phyloP scores from a whole-genome alignment of 345 rosid genomes.

The Boechera retrofracta region DNA sequence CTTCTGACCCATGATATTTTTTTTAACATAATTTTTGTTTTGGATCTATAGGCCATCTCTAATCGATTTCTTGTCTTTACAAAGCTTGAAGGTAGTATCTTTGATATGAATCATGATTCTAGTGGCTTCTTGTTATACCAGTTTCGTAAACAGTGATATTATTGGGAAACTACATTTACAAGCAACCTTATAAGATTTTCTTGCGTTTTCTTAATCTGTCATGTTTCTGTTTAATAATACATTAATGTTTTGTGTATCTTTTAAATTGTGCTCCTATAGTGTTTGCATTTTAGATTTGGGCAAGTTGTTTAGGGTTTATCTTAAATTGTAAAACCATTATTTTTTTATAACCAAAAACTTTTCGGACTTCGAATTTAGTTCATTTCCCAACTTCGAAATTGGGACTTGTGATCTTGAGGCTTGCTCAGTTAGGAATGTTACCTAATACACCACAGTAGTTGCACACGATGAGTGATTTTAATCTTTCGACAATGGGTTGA shows the following conservation, averaged over 20 bases:
- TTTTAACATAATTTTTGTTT: not conserved
- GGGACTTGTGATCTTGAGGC: not conserved
- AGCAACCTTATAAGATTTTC: not conserved
- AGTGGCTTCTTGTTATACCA: constrained; percentile 5
- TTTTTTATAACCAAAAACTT: not conserved
- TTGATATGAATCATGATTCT: not conserved
- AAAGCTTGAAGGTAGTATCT: not conserved
- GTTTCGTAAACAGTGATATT: not conserved
- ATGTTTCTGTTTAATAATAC: not conserved
- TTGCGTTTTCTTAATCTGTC: constrained; percentile 1
- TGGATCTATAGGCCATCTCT: constrained; percentile 1
- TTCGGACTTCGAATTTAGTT: not conserved
- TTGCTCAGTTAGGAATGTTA: not conserved
- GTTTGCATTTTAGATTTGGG: not conserved
- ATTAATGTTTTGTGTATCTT: constrained; percentile 8
- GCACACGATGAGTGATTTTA: not conserved
- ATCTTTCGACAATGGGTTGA: constrained; percentile 3
- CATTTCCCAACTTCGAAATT: not conserved
- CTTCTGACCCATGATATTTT: constrained; percentile 10
- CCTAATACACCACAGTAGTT: not conserved
- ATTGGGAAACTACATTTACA: not conserved
- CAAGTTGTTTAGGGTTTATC: not conserved
- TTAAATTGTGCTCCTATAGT: not conserved
- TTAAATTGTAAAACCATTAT: not conserved
- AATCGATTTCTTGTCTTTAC: constrained; percentile 1